phyloP scores from a whole-genome alignment of 2,329 filamentous ascomycete genomes.

The Didymella arachidicola region DNA sequence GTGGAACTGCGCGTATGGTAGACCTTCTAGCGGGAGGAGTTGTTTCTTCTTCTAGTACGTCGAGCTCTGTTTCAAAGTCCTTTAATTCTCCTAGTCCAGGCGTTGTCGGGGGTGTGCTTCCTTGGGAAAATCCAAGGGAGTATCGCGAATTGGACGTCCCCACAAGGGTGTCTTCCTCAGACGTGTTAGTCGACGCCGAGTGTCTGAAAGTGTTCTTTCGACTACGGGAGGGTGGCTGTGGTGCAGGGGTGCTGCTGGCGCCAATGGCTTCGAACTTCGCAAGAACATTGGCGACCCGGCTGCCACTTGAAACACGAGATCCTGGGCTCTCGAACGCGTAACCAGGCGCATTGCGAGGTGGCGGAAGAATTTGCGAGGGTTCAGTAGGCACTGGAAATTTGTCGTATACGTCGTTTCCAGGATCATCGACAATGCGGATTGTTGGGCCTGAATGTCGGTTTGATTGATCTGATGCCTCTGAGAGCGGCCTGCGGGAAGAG shows the following conservation, averaged over 20 bases:
- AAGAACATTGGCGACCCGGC: conserved; percentile 49
- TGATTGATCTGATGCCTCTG: conserved; percentile 50
- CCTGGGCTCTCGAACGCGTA: conserved; percentile 51
- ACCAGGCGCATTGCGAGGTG: conserved; percentile 49
- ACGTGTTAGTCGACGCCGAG: conserved; percentile 49
- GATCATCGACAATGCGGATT: conserved; percentile 52
- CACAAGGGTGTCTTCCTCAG: conserved; percentile 50
- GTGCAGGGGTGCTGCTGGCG: conserved; percentile 42
- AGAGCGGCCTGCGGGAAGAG: conserved; percentile 47
- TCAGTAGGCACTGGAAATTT: conserved; percentile 52
- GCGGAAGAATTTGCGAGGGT: conserved; percentile 51
- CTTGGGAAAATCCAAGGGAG: conserved; percentile 51
- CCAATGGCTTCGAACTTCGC: conserved; percentile 44
- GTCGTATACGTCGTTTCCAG: conserved; percentile 46
- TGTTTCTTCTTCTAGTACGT: conserved; percentile 47
- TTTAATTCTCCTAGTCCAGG: conserved; percentile 39
- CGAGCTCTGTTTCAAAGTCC: conserved; percentile 42
- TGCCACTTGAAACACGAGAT: conserved; percentile 51
- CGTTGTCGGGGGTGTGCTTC: conserved; percentile 50
- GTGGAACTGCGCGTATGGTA: conserved; percentile 51
- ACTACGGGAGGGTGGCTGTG: conserved; percentile 42
- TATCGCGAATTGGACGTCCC: conserved; percentile 48
- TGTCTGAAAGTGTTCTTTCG: conserved; percentile 47
- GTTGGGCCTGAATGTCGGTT: conserved; percentile 50
- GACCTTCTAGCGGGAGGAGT: conserved; percentile 31